These are phyloP conservation scores for Dactylellina drechsleri DNA, from an alignment of 2,329 filamentous ascomycete species.

Conservation along the genomic window DNA sequence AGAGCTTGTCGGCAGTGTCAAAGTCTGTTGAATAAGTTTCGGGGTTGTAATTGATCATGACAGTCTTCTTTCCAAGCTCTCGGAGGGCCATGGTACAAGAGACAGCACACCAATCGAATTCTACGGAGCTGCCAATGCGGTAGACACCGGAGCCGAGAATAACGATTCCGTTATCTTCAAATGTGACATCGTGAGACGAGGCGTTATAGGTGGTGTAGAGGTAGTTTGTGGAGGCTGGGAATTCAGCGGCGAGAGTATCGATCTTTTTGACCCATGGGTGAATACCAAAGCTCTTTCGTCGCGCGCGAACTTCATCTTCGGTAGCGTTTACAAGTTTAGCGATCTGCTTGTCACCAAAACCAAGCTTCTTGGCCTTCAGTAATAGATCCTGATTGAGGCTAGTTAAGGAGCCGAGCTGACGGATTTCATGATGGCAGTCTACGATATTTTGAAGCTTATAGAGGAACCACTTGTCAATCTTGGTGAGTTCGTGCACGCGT, in stretches of 20 bases:
- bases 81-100: slow-evolving; percentile 85
- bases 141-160: slow-evolving; percentile 96
- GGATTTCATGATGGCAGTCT: slow-evolving; percentile 84
- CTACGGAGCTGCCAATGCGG: slow-evolving; percentile 95
- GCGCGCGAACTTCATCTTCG: slow-evolving; percentile 88
- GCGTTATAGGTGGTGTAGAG: slow-evolving; percentile 98
- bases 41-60: slow-evolving; percentile 94
- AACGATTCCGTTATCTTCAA: slow-evolving; percentile 89
- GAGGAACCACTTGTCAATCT: slow-evolving; percentile 99
- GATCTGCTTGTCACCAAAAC: slow-evolving; percentile 97
- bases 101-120: slow-evolving; percentile 98
- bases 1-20: slow-evolving; percentile 88
- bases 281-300: slow-evolving; percentile 85
- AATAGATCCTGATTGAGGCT: slow-evolving; percentile 89
- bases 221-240: slow-evolving; percentile 94
- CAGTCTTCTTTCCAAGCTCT: slow-evolving; percentile 91
- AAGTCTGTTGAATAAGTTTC: slow-evolving; percentile 86
- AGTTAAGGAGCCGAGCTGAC: slow-evolving; percentile 82
- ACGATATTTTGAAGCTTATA: slow-evolving; percentile 99
- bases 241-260: slow-evolving; percentile 95
- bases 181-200: slow-evolving; percentile 88
- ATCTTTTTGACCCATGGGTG: slow-evolving; percentile 98
- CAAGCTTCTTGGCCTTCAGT: slow-evolving; percentile 92
- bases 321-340: slow-evolving; percentile 83
- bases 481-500: slow-evolving; percentile 88